Conservation (phyloP, 495 filamentous ascomycete genomes). For the Paragyromitra xinjiangensis region DNA sequence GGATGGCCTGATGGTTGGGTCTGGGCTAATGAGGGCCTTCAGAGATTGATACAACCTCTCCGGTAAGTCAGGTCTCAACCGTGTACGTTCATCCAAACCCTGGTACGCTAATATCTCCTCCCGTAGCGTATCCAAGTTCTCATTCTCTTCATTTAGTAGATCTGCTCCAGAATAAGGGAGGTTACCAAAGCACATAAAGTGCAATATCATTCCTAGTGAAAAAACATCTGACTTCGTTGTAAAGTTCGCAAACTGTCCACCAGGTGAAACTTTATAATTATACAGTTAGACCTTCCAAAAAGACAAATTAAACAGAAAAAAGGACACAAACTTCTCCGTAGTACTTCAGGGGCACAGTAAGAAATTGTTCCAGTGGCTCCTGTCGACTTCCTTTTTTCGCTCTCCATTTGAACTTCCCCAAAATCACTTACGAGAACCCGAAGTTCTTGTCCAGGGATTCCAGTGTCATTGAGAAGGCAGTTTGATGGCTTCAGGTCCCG, state of each 20-base stretch:
- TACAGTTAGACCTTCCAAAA: constrained; percentile 7
- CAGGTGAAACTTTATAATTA: constrained; percentile 61
- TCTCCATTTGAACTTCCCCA: constrained; percentile 88
- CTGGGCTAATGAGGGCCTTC: constrained; percentile 78
- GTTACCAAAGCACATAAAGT: constrained; percentile 93
- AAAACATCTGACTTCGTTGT: constrained; percentile 96
- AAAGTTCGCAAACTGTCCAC: constrained; percentile 85
- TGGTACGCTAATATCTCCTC: constrained; percentile 87
- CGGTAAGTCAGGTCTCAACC: constrained; percentile 81
- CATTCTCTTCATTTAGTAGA: constrained; percentile 84
- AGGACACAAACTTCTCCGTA: constrained; percentile 65
- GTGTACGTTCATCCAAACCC: constrained; percentile 79
- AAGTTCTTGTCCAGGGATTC: constrained; percentile 62
- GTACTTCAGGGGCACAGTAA: constrained; percentile 94
- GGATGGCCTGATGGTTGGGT: constrained; percentile 79
- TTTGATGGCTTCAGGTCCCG: constrained; percentile 96
- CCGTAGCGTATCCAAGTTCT: constrained; percentile 88
- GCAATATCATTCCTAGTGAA: constrained; percentile 95
- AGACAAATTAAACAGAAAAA: not conserved
- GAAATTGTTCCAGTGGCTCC: constrained; percentile 96
- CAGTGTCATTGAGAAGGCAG: constrained; percentile 72
- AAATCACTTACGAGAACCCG: constrained; percentile 94
- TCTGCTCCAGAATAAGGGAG: constrained; percentile 87
- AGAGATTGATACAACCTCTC: constrained; percentile 85
- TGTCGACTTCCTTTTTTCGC: constrained; percentile 81